Base-by-base conservation (phyloP, 495 filamentous ascomycete genomes). In the Xeromyces bisporus region DNA sequence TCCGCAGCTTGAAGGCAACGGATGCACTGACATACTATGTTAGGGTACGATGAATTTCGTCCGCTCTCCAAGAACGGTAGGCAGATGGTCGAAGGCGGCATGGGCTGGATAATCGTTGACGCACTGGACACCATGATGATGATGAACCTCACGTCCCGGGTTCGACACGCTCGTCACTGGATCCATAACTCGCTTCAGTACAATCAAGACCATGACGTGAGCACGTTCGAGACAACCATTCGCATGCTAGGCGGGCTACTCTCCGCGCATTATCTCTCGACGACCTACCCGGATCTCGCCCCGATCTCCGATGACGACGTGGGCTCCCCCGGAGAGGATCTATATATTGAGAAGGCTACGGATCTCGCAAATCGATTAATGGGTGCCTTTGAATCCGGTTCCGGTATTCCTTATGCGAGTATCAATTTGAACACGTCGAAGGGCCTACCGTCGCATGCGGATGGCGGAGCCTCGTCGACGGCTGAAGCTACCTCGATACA, bases 21-120 rank as follows among this genome's bases (percentile, higher is more conserved):
- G n/a, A n/a, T n/a, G n/a, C n/a, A n/a, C n/a, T n/a, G n/a, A n/a
- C n/a, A n/a, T n/a, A n/a, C n/a, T n/a, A n/a, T 34, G 27, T 7
- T 41, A 93, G 84, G 87, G 11, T 73, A 69, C 37, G 89, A 99
- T 44, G 71, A 81, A 46, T 99, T 79, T 45, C 69, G 77, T 38
- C 91, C 89, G 10, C 44, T 86, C 23, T 71, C 78, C 1, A 89
- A 86, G 50, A 71, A 52, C n/a, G 79, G 80, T 29, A 56, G 56
- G 21, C 72, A 93, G 33, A 94, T 94, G 83, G 69, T 77, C 7
- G 67, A 75, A 2, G 56, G 62, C 24, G 59, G 59, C 1, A 57
- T 99, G 52, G 89, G 89, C 5, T 99, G 91, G 91, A 94, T 94
- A 37, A 94, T 99, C 30, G 77, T 99, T 18, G 91, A 99, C 56